These are phyloP conservation scores for Pichia sp. DNA, from an alignment of 1,139 yeast genomes.

Conservation along the genomic window DNA sequence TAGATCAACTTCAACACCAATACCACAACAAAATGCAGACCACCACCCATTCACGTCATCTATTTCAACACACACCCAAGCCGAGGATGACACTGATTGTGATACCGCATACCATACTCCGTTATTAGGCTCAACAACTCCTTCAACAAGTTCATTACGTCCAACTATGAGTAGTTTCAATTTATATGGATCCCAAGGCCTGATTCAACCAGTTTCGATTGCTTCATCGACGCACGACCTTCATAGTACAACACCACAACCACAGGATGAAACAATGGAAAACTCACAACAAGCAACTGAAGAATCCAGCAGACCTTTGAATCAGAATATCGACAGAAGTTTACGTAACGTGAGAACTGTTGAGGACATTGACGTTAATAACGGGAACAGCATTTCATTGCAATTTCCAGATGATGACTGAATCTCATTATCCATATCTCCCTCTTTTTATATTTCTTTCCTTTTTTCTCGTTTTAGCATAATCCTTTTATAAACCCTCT, in stretches of 20 bases:
- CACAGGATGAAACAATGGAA: too few relatives aligned
- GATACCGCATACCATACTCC: slow-evolving; percentile 29
- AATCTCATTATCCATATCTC: not conserved
- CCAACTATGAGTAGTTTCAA: slow-evolving; percentile 20
- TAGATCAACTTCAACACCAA: not conserved
- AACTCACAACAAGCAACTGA: slow-evolving; percentile 1
- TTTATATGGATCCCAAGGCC: slow-evolving; percentile 20
- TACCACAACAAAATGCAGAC: not conserved
- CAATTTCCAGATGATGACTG: slow-evolving; percentile 17
- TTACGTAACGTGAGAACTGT: slow-evolving; percentile 1
- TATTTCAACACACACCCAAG: not conserved
- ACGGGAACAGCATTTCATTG: slow-evolving; percentile 19
- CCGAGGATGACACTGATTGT: slow-evolving; percentile 22
- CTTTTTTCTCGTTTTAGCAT: too few relatives aligned
- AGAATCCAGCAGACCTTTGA: not conserved
- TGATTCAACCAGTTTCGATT: slow-evolving; percentile 6
- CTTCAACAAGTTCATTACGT: slow-evolving; percentile 14
- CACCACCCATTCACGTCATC: not conserved
- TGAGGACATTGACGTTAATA: slow-evolving; percentile 13
- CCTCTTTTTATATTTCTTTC: too few relatives aligned
- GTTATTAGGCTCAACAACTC: slow-evolving; percentile 16
- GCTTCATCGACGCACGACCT: slow-evolving; percentile 12
- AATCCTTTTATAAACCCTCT: too few relatives aligned
- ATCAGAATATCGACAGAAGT: not conserved
- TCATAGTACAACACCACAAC: too few relatives aligned